These are phyloP conservation scores for Cyclotella cryptica DNA, from an alignment of 108 stramenopile species.

Conservation along the genomic window DNA sequence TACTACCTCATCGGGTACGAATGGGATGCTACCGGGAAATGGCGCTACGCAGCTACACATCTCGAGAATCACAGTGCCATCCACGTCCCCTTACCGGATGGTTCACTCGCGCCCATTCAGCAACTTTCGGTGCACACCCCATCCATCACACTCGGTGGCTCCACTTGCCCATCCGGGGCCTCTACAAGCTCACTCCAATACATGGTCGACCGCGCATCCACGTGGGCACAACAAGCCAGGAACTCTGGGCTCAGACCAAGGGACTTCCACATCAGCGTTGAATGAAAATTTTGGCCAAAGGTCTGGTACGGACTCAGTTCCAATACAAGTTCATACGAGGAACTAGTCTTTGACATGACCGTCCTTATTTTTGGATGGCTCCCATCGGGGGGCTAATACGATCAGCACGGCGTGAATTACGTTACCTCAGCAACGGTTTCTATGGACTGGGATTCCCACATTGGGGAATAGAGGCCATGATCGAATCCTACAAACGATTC, in stretches of 20 bases:
- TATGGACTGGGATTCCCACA: constrained; percentile 13
- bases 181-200: no score
- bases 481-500: background rate
- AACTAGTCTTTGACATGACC: background rate
- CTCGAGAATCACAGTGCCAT: no score
- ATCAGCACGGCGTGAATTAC: background rate
- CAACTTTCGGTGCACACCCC: no score
- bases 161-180: no score
- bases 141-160: no score
- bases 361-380: background rate
- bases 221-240: no score
- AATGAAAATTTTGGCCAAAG: constrained; percentile 5
- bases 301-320: constrained; percentile 8
- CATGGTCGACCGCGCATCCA: no score
- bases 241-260: background rate
- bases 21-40: background rate
- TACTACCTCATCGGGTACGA: background rate
- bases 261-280: constrained; percentile 1
- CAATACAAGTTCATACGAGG: background rate
- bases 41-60: no score
- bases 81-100: no score
- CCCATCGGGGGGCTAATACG: background rate
- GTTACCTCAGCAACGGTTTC: constrained; percentile 5
- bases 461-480: background rate
- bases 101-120: no score